phyloP scores from a whole-genome alignment of 2,329 filamentous ascomycete species.

The Colletotrichum orbiculare region DNA sequence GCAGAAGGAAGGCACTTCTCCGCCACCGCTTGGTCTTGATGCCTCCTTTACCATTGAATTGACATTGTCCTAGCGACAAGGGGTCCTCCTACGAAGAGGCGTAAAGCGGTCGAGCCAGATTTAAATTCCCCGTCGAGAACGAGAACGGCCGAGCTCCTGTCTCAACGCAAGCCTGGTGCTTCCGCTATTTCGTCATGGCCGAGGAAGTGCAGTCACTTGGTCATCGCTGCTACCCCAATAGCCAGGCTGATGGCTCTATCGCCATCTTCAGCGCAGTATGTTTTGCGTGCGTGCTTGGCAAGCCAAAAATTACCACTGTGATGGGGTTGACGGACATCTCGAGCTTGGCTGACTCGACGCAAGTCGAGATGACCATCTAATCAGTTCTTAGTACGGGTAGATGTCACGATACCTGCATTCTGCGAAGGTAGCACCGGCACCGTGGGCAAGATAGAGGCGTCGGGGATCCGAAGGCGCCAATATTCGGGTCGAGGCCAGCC shows the following conservation, averaged over 20 bases:
- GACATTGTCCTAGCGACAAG: constrained; percentile 9
- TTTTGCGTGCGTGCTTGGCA: constrained; percentile 6
- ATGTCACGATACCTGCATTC: background rate
- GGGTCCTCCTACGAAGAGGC: background rate
- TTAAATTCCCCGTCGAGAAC: background rate
- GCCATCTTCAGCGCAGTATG: background rate
- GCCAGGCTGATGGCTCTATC: background rate
- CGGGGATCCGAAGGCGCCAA: no score
- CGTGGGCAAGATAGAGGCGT: background rate
- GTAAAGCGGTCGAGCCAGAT: constrained; percentile 11
- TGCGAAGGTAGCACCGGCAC: background rate
- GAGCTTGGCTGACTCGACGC: no score
- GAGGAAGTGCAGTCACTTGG: constrained; percentile 3
- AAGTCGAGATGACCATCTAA: no score
- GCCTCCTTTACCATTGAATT: background rate
- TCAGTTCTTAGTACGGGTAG: no score
- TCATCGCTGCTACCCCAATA: background rate
- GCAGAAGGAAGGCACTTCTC: background rate
- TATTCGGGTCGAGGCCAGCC: constrained; percentile 1
- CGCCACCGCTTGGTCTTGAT: constrained; percentile 9
- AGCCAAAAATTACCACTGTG: background rate
- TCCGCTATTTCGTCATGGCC: constrained; percentile 4
- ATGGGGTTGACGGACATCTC: background rate
- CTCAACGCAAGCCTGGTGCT: constrained; percentile 1
- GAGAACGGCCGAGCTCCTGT: constrained; percentile 18